These are phyloP conservation scores for Hylodesmum podocarpum DNA, from an alignment of 306 rosid species.

Conservation along the genomic window DNA sequence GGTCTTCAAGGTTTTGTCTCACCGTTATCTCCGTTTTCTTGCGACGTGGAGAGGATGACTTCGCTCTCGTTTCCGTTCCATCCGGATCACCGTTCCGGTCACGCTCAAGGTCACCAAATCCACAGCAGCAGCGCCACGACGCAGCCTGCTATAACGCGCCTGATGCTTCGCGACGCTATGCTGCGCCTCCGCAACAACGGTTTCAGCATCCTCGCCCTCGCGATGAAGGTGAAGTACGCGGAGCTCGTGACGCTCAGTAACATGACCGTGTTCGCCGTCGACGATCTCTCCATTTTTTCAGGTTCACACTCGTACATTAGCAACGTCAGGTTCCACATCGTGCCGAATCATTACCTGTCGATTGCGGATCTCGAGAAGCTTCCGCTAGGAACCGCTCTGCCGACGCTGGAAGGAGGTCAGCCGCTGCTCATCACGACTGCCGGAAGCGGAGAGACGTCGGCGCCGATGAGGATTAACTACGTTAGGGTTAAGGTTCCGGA, in stretches of 20 bases:
- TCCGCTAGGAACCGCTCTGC: conserved; percentile 59
- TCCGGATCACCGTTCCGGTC: conserved; percentile 42
- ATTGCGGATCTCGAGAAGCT: conserved; percentile 61
- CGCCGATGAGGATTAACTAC: conserved; percentile 67
- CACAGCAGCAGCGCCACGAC: conserved; percentile 6
- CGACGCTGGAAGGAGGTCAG: conserved; percentile 55
- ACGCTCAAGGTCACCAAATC: conserved; percentile 16
- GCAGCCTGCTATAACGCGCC: conserved; percentile 56
- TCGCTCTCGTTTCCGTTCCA: conserved; percentile 59
- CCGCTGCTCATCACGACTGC: conserved; percentile 55
- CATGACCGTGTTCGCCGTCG: conserved; percentile 69
- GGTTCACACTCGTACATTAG: conserved; percentile 65
- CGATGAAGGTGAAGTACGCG: conserved; percentile 59
- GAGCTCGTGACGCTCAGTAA: conserved; percentile 57
- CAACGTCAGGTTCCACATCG: conserved; percentile 63
- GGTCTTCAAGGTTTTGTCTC: conserved; percentile 66
- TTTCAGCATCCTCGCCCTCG: conserved; percentile 61
- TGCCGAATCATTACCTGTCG: conserved; percentile 58
- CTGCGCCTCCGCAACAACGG: conserved; percentile 73
- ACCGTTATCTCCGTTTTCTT: conserved; percentile 62
- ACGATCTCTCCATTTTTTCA: conserved; percentile 65
- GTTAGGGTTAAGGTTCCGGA: conserved; percentile 62
- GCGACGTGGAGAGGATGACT: conserved; percentile 60
- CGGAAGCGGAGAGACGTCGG: conserved; percentile 35
- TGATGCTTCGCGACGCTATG: conserved; percentile 68